Evolutionary conservation across 1,139 yeast species (phyloP).

Genomic region (Chernovozyma aurita): DNA sequence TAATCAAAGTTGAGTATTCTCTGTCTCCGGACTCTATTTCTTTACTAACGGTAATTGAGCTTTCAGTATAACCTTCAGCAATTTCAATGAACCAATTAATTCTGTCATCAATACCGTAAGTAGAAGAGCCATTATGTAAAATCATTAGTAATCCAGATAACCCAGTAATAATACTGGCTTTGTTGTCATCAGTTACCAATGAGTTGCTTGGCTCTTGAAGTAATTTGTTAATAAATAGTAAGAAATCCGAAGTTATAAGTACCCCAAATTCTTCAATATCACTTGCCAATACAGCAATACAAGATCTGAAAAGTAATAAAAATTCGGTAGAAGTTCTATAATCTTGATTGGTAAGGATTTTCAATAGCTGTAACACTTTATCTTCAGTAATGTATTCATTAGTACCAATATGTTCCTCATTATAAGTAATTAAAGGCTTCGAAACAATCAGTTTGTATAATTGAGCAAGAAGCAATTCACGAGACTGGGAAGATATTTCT

Average conservation of each 20-base stretch:
- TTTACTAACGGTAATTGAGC: slow-evolving; percentile 30
- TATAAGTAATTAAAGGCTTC: slow-evolving; percentile 36
- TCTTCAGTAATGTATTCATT: slow-evolving; percentile 33
- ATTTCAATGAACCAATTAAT: slow-evolving; percentile 40
- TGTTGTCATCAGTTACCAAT: slow-evolving; percentile 33
- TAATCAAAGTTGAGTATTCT: slow-evolving; percentile 39
- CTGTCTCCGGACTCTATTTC: slow-evolving; percentile 39
- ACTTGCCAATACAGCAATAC: slow-evolving; percentile 40
- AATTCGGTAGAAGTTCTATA: slow-evolving; percentile 43
- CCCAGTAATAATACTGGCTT: slow-evolving; percentile 41
- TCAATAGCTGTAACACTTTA: slow-evolving; percentile 30
- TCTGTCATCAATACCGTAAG: slow-evolving; percentile 46
- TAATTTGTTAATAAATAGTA: slow-evolving; percentile 28
- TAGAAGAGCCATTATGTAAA: slow-evolving; percentile 45
- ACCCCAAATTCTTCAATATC: slow-evolving; percentile 51
- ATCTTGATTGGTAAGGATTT: slow-evolving; percentile 26
- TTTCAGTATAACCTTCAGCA: slow-evolving; percentile 40
- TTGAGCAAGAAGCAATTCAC: slow-evolving; percentile 50
- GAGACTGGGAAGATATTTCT: slow-evolving; percentile 44
- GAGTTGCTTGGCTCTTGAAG: slow-evolving; percentile 30
- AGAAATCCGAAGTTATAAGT: slow-evolving; percentile 37
- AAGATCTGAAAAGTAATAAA: slow-evolving; percentile 37
- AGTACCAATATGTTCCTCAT: slow-evolving; percentile 34
- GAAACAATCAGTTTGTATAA: slow-evolving; percentile 44
- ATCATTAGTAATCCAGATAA: slow-evolving; percentile 41